A percentile compares a stretch with the other conserved stretches of the same genome.
Conservation (phyloP, 106 monocot species). For the Xerophyta viscosa region DNA sequence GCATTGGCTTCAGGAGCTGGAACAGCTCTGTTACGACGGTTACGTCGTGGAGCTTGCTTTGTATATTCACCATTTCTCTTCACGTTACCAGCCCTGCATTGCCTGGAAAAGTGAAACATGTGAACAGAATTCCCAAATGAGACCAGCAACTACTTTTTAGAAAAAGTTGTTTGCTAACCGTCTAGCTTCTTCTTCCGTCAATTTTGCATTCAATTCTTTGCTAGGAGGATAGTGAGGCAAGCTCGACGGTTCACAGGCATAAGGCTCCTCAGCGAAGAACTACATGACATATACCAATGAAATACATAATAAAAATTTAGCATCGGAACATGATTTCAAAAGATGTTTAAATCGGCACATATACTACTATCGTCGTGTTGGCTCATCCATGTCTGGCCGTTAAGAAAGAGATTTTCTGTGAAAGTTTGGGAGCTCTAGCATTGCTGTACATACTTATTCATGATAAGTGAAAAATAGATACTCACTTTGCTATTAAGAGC, state of each 20-base stretch:
- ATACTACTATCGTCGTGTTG: too few relatives aligned
- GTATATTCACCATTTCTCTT: slow-evolving; percentile 19
- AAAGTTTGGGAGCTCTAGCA: too few relatives aligned
- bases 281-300: slow-evolving; percentile 12
- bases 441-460: too few relatives aligned
- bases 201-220: slow-evolving; percentile 71
- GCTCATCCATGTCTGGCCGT: too few relatives aligned
- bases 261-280: slow-evolving; percentile 67
- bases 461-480: neutral
- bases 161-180: slow-evolving; percentile 21
- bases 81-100: slow-evolving; percentile 9
- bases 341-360: too few relatives aligned
- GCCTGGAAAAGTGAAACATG: slow-evolving; percentile 17
- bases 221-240: slow-evolving; percentile 77
- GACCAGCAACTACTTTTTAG: too few relatives aligned
- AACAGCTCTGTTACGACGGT: slow-evolving; percentile 36
- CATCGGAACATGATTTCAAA: too few relatives aligned
- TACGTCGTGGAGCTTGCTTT: slow-evolving; percentile 16
- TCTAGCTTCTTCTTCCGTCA: slow-evolving; percentile 53
- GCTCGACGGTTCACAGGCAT: slow-evolving; percentile 65
- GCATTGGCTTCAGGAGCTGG: slow-evolving; percentile 84
- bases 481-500: slow-evolving; percentile 53
- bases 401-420: too few relatives aligned
- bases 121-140: too few relatives aligned
- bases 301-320: too few relatives aligned